These are phyloP conservation scores for Kluyveromyces marxianus DNA, from an alignment of 1,139 yeast genomes.

Conservation along the genomic window DNA sequence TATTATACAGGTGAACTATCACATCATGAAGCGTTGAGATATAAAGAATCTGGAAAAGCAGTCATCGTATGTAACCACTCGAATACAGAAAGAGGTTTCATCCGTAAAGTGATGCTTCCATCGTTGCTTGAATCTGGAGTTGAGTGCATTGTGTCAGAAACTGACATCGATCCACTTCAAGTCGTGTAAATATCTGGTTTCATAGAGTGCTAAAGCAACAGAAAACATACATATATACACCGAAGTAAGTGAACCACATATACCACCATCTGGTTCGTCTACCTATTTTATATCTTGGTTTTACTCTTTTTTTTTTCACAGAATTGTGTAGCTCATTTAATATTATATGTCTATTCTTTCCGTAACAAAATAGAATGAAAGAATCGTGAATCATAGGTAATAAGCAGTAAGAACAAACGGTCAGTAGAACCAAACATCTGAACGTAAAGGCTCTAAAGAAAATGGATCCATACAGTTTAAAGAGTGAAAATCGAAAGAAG, in stretches of 20 bases:
- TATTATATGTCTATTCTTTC: no score
- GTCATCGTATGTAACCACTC: conserved; percentile 82
- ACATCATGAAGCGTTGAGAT: conserved; percentile 78
- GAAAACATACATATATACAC: no score
- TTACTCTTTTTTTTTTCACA: no score
- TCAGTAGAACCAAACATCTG: no score
- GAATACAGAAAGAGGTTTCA: conserved; percentile 85
- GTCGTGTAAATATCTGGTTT: conserved; percentile 10
- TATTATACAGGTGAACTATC: conserved; percentile 88
- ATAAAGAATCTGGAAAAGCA: conserved; percentile 64
- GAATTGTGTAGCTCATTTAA: no score
- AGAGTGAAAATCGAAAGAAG: conserved; percentile 27
- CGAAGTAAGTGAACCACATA: no score
- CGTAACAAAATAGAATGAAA: no score
- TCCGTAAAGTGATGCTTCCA: conserved; percentile 41
- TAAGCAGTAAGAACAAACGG: no score
- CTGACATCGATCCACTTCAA: conserved; percentile 50
- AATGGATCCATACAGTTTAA: conserved; percentile 25
- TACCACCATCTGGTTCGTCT: no score
- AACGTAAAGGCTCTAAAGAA: not conserved
- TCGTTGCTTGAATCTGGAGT: conserved; percentile 40
- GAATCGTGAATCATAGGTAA: no score
- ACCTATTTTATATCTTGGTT: no score
- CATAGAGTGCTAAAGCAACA: not conserved
- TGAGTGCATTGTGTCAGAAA: conserved; percentile 39